phyloP scores from a whole-genome alignment of 768 basidiomycete genomes.

The Trametes meyenii region DNA sequence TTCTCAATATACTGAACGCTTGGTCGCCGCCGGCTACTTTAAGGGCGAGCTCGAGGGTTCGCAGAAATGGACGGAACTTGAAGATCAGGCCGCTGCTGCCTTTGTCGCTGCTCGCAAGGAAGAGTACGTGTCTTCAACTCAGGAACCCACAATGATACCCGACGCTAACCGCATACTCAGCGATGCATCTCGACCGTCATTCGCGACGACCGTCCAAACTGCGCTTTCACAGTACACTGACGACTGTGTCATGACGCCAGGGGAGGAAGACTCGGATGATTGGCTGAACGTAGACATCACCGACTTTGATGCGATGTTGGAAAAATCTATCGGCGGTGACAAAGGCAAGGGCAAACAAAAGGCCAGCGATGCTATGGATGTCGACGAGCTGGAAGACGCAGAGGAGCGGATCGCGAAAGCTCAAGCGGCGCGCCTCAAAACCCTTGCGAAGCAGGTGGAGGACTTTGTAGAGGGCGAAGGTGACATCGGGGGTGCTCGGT shows the following conservation, averaged over 20 bases:
- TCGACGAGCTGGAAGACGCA: conserved; percentile 42
- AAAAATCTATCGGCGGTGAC: conserved; percentile 38
- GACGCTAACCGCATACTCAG: conserved; percentile 33
- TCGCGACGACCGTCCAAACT: conserved; percentile 69
- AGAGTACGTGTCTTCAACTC: conserved; percentile 56
- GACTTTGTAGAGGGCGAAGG: conserved; percentile 91
- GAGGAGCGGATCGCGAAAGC: conserved; percentile 60
- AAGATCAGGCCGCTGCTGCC: conserved; percentile 65
- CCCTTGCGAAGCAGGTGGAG: conserved; percentile 84
- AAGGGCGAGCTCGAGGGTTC: conserved; percentile 78
- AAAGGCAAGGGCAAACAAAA: conserved; percentile 21
- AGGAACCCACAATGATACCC: background rate
- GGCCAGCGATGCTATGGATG: conserved; percentile 49
- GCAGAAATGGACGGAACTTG: conserved; percentile 69
- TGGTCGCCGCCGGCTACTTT: conserved; percentile 75
- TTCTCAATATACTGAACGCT: conserved; percentile 65
- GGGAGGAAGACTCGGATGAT: conserved; percentile 71
- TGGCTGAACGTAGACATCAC: conserved; percentile 86
- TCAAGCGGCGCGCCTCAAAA: conserved; percentile 71
- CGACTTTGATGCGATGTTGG: conserved; percentile 76
- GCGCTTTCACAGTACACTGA: conserved; percentile 54
- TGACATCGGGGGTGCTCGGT: conserved; percentile 83
- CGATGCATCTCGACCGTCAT: conserved; percentile 68
- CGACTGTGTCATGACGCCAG: conserved; percentile 28
- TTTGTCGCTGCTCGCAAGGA: conserved; percentile 65